Evolutionary conservation across 108 stramenopile species (phyloP).

Genomic region (Chaetoceros muelleri): DNA sequence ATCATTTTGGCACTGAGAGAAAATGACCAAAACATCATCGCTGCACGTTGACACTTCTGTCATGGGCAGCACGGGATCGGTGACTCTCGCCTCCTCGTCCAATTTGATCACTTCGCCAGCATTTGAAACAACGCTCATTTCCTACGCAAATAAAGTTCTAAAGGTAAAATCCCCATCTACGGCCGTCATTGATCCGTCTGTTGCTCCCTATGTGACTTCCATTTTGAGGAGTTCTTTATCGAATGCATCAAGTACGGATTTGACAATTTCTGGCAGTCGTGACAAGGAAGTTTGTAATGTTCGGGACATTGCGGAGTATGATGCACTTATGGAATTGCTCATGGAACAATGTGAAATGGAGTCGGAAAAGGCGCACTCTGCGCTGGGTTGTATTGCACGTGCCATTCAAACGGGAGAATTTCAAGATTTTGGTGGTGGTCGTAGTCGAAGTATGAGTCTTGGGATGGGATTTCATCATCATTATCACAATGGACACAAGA

Average conservation of each 20-base stretch:
- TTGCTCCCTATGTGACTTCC: conserved; percentile 59
- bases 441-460: neutral
- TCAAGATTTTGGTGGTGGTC: neutral
- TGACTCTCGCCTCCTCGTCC: neutral
- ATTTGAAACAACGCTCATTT: neutral
- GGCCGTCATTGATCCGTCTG: conserved; percentile 7
- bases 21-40: neutral
- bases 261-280: neutral
- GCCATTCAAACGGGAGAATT: conserved; percentile 34
- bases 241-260: neutral
- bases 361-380: conserved; percentile 19
- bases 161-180: neutral
- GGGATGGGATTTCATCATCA: conserved; percentile 13
- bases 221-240: conserved; percentile 30
- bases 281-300: conserved; percentile 1
- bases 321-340: conserved; percentile 52
- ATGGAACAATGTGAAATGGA: conserved; percentile 56
- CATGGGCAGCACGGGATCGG: neutral
- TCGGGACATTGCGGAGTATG: conserved; percentile 31
- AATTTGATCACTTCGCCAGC: neutral
- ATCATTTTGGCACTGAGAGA: no score
- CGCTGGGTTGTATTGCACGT: conserved; percentile 34
- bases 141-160: neutral
- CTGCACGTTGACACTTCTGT: neutral
- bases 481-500: neutral